Percentiles rank a stretch among this genome's conserved stretches.
Evolutionary conservation across 2,329 filamentous ascomycete genomes (phyloP).

Genomic region (Colletotrichum sp.): DNA sequence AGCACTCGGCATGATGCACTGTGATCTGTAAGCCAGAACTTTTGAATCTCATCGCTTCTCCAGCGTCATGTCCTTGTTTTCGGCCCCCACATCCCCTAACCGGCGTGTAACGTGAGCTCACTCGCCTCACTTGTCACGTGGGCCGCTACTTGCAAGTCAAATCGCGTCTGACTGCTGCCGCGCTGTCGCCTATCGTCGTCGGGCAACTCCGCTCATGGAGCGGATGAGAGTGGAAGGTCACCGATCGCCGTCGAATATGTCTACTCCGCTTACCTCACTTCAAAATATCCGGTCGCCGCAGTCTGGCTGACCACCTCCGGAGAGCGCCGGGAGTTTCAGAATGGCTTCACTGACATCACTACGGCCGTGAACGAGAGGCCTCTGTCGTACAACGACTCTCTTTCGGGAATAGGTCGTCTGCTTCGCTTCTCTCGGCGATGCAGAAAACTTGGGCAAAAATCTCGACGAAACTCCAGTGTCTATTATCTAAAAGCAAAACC

Average conservation of each 20-base stretch:
- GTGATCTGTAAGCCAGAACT: slow-evolving; percentile 7
- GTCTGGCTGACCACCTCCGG: neutral
- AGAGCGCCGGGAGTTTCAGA: neutral
- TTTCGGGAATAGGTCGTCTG: neutral
- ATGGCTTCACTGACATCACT: neutral
- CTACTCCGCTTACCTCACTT: neutral
- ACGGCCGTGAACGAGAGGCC: neutral
- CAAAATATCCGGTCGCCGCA: neutral
- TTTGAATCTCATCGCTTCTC: neutral
- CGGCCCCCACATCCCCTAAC: neutral
- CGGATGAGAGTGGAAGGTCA: neutral
- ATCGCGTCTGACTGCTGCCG: neutral
- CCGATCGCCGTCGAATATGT: neutral
- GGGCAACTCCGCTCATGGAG: neutral
- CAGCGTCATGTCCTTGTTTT: neutral
- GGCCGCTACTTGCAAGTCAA: neutral
- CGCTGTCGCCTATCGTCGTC: neutral
- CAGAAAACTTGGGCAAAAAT: neutral
- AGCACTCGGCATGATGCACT: slow-evolving; percentile 5
- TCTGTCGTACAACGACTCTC: neutral
- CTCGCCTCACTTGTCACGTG: neutral
- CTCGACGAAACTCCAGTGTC: neutral
- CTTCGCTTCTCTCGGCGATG: neutral
- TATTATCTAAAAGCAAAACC: neutral
- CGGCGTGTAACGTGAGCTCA: neutral